Evolutionary conservation across 371 early-diverging fungal species (phyloP).

Genomic region (Mortierella sp.): DNA sequence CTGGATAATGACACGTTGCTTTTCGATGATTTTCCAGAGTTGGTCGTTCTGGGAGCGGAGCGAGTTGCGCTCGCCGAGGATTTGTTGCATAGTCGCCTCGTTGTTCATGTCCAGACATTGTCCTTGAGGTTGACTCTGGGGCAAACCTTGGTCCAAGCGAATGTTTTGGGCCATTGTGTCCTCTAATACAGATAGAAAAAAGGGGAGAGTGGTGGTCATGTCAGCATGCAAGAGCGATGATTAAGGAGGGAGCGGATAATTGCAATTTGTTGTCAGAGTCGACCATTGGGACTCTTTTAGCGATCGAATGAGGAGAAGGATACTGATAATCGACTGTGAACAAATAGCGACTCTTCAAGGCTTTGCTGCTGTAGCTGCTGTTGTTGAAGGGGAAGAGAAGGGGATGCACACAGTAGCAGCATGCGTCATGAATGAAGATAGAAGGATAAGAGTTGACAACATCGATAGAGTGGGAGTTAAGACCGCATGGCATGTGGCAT

Average conservation of each 20-base stretch:
- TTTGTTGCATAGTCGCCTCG: constrained; percentile 52
- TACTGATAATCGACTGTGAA: no score
- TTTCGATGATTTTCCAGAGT: constrained; percentile 92
- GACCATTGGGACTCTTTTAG: no score
- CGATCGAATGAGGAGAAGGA: no score
- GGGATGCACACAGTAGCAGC: background rate
- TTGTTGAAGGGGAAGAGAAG: background rate
- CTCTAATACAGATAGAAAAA: background rate
- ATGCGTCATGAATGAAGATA: background rate
- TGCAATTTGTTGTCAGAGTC: no score
- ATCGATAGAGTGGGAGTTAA: background rate
- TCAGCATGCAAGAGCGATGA: no score
- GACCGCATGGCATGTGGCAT: background rate
- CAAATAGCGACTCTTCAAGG: no score
- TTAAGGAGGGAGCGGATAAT: no score
- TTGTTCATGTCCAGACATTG: background rate
- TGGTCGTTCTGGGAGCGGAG: constrained; percentile 85
- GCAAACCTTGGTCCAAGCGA: constrained; percentile 28
- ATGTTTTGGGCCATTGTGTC: constrained; percentile 11
- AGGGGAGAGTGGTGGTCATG: no score
- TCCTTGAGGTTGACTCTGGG: constrained; percentile 10
- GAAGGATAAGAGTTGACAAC: background rate
- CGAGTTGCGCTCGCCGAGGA: constrained; percentile 70
- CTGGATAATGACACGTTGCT: constrained; percentile 87
- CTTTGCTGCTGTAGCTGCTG: no score